Conservation (phyloP, 2,329 filamentous ascomycete species). For the Pyrenophora seminiperda region DNA sequence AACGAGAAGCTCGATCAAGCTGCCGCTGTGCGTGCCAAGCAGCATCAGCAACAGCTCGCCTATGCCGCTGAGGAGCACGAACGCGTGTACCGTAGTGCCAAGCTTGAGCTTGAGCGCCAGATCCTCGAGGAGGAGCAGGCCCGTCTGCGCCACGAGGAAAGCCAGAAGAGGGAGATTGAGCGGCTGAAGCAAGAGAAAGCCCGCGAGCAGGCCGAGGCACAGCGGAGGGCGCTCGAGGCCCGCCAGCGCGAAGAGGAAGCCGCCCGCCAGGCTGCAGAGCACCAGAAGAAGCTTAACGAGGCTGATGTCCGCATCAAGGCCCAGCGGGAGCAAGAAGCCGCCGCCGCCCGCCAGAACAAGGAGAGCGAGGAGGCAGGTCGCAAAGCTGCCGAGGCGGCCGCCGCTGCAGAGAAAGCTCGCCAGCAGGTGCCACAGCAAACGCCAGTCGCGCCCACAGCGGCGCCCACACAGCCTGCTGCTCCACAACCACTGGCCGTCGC, state of each 20-base stretch:
- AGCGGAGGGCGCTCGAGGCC: constrained; percentile 42
- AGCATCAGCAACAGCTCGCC: constrained; percentile 69
- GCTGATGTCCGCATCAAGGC: constrained; percentile 39
- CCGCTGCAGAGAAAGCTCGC: constrained; percentile 33
- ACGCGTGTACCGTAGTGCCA: constrained; percentile 62
- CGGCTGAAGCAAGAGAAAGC: constrained; percentile 52
- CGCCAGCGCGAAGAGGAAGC: constrained; percentile 42
- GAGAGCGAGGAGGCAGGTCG: constrained; percentile 40
- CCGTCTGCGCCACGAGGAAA: constrained; percentile 40
- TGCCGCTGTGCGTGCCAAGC: constrained; percentile 65
- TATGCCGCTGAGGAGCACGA: constrained; percentile 70
- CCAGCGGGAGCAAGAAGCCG: constrained; percentile 39
- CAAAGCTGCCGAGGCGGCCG: constrained; percentile 35
- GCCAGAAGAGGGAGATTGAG: constrained; percentile 47
- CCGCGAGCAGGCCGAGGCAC: constrained; percentile 47
- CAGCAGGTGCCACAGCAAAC: constrained; percentile 21
- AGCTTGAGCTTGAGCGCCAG: constrained; percentile 59
- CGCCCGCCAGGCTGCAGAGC: constrained; percentile 33
- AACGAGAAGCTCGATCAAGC: constrained; percentile 66
- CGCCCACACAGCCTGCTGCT: constrained; percentile 7
- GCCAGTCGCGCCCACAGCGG: constrained; percentile 13
- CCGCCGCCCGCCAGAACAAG: constrained; percentile 32
- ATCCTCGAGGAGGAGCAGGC: constrained; percentile 50
- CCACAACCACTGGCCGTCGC: constrained; percentile 10
- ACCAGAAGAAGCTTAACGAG: constrained; percentile 37